phyloP scores from a whole-genome alignment of 192 early-diverging fungal genomes.

The Coemansia pectinata region DNA sequence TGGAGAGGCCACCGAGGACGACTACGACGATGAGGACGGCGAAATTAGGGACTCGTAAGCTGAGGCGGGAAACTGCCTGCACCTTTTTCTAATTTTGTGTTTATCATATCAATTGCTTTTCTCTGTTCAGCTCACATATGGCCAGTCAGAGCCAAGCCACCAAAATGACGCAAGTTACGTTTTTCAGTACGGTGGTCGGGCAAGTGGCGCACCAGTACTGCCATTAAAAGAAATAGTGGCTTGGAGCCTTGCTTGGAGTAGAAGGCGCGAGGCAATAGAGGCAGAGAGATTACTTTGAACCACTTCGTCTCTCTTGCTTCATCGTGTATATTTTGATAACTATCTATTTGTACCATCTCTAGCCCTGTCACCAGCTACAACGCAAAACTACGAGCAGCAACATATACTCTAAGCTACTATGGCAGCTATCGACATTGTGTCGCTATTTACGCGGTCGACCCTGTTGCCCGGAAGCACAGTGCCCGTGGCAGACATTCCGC shows the following conservation, averaged over 20 bases:
- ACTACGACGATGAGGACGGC: constrained; percentile 51
- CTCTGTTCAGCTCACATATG: not conserved
- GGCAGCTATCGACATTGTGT: not conserved
- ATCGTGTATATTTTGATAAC: not conserved
- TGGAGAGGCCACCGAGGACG: constrained; percentile 51
- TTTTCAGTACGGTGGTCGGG: too few species aligned
- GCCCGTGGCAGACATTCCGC: constrained; percentile 55
- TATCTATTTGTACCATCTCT: not conserved
- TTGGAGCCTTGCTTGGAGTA: not conserved
- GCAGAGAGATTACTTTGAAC: not conserved
- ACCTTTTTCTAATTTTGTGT: not conserved
- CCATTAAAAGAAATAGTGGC: not conserved
- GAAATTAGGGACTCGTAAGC: constrained; percentile 38
- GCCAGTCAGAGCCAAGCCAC: not conserved
- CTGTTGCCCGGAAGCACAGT: constrained; percentile 5
- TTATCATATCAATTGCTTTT: not conserved
- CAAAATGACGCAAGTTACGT: not conserved
- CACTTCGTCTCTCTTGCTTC: not conserved
- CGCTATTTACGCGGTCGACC: not conserved
- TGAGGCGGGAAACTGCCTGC: not conserved
- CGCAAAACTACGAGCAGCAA: not conserved
- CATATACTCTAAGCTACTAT: not conserved
- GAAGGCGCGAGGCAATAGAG: not conserved
- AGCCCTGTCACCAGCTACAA: not conserved
- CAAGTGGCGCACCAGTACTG: not conserved